Evolutionary conservation across 2,329 filamentous ascomycete genomes (phyloP), one percentile per base, ranked within the genome.

Genomic region (Didymella glomerata): DNA sequence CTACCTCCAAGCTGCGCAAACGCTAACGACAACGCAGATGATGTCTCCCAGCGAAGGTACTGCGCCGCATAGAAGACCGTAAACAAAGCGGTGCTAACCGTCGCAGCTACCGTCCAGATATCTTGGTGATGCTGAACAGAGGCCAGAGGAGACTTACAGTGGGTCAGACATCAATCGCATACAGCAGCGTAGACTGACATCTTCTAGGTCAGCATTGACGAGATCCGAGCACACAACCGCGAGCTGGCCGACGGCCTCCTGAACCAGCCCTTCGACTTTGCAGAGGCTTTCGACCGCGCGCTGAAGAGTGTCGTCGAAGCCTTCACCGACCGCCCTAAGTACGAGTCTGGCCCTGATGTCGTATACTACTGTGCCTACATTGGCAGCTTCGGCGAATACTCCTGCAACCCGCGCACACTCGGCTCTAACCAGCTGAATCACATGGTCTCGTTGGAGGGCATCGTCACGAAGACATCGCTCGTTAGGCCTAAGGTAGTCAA

Each of bases 401-500:
- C 93, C 13, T 97, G 93, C 84, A 99, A 97, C 73, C 95, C 95
- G 40, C 88, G 95, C 67, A 98, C 95, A 0, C 81, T 99, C 28
- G 92, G 92, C 49, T 97, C 94, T 2, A 85, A 88, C 40, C 91
- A 96, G 71, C 85, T 99, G 56, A 99, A 99, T 78, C 89, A 91
- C 73, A 97, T 99, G 93, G 91, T 99, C 14, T 97, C 93, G 3
- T 85, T 99, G 50, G 95, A 99, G 79, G 95, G 95, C 46, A 99
- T 99, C 70, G 95, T 99, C 41, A 99, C 95, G 34, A 91, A 95
- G 77, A 96, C 92, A 79, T 97, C 93, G 24, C 84, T 99, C 20
- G 96, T 99, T 63, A 87, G 96, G 56, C 95, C 95, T 11, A 99
- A 99, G 80, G 88, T 99, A n/a, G 89, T 98, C 62, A 96, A 96